These are phyloP conservation scores for Verticillium tricorpus DNA, from an alignment of 2,329 filamentous ascomycete species.

Conservation along the genomic window DNA sequence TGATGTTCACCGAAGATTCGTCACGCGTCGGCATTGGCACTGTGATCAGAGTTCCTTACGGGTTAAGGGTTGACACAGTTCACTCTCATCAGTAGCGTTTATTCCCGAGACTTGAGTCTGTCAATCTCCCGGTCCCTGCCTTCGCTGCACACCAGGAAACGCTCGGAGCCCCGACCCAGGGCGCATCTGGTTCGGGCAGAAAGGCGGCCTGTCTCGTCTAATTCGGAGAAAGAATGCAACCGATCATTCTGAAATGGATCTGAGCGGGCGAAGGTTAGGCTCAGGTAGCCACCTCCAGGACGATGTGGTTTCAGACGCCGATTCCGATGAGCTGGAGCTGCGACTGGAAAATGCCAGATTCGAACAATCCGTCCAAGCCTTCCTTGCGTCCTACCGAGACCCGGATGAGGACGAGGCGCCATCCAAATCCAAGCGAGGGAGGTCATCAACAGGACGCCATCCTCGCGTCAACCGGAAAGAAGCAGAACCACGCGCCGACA, in stretches of 20 bases:
- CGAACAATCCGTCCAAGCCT: constrained; percentile 35
- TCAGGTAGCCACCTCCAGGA: constrained; percentile 4
- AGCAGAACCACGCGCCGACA: constrained; percentile 65
- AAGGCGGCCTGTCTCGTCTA: no score
- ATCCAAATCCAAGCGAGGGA: neutral
- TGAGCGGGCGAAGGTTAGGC: neutral
- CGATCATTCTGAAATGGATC: neutral
- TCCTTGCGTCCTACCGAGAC: constrained; percentile 32
- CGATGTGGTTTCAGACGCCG: constrained; percentile 32
- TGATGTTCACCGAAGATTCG: no score
- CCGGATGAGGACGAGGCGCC: constrained; percentile 12
- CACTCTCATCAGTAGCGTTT: no score
- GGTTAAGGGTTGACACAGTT: no score
- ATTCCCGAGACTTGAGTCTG: no score
- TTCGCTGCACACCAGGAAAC: no score
- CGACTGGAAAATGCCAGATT: constrained; percentile 38
- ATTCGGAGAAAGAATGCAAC: no score
- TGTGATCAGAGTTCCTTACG: no score
- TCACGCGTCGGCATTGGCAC: no score
- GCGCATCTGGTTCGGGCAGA: no score
- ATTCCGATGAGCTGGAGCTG: constrained; percentile 40
- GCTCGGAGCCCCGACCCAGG: no score
- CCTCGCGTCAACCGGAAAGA: constrained; percentile 50
- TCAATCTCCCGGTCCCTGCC: no score
- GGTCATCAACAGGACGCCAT: constrained; percentile 6